phyloP scores from a whole-genome alignment of 768 basidiomycete genomes.

The Tulasnella sp. region DNA sequence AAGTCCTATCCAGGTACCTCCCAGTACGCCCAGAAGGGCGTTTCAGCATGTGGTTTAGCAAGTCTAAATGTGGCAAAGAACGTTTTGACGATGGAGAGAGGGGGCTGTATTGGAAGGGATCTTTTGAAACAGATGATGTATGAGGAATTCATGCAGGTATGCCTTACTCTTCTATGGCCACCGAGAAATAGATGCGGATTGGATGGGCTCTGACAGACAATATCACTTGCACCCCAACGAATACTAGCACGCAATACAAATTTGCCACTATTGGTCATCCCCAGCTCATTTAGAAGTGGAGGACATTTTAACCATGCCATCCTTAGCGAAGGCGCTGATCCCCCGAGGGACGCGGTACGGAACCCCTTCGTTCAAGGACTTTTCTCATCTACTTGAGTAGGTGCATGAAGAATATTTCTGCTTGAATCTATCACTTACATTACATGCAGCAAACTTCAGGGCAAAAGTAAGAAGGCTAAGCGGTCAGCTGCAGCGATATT shows the following conservation, averaged over 20 bases:
- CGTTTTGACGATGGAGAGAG: conserved; percentile 48
- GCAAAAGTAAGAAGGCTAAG: neutral
- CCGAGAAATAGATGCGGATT: neutral
- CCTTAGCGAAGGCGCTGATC: conserved; percentile 50
- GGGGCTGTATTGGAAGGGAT: conserved; percentile 41
- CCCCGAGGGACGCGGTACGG: conserved; percentile 19
- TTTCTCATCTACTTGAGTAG: conserved; percentile 3
- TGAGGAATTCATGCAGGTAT: conserved; percentile 48
- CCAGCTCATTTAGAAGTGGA: conserved; percentile 61
- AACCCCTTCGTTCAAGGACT: neutral
- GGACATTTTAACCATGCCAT: conserved; percentile 53
- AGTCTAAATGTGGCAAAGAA: conserved; percentile 65
- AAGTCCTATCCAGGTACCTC: conserved; percentile 52
- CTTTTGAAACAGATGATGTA: conserved; percentile 47
- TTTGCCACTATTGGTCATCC: conserved; percentile 61
- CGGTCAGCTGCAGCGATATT: conserved; percentile 51
- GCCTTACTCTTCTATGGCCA: neutral
- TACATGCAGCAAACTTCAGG: neutral
- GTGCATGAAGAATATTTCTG: neutral
- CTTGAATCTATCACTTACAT: neutral
- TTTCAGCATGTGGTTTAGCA: conserved; percentile 67
- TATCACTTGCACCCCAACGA: too few relatives aligned
- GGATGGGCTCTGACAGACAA: neutral
- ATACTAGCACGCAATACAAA: conserved; percentile 57
- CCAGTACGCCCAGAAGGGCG: conserved; percentile 55